Evolutionary conservation across 352 stramenopile species (phyloP).

Genomic region (Globisporangium yorkense): DNA sequence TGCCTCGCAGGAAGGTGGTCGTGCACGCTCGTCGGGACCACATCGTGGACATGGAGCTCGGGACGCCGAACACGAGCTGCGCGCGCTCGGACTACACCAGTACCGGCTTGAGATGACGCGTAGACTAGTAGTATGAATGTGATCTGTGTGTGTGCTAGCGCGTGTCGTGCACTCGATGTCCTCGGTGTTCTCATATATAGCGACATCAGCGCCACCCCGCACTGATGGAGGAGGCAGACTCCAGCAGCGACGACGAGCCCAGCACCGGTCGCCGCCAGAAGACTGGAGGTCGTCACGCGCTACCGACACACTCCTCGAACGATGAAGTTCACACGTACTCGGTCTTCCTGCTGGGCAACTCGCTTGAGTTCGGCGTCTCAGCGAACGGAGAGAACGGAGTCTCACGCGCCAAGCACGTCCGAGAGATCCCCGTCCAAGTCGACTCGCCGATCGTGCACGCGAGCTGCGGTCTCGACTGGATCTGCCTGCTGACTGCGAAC

Average conservation of each 20-base stretch:
- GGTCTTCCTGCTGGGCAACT: slow-evolving; percentile 43
- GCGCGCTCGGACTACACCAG: slow-evolving; percentile 1
- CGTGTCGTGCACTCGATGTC: too few species aligned
- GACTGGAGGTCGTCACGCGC: background rate
- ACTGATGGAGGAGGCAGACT: background rate
- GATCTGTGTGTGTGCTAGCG: background rate
- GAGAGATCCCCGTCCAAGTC: slow-evolving; percentile 36
- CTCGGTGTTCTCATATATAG: too few species aligned
- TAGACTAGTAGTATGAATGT: background rate
- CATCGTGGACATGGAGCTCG: slow-evolving; percentile 3
- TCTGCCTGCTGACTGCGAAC: slow-evolving; percentile 38
- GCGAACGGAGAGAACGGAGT: background rate
- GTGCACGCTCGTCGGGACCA: slow-evolving; percentile 1
- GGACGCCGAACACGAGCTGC: background rate
- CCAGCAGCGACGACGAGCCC: too few species aligned
- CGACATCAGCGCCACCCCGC: background rate
- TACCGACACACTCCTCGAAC: background rate
- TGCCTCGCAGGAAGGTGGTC: slow-evolving; percentile 4
- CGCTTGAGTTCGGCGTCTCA: slow-evolving; percentile 15
- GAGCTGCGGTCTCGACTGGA: slow-evolving; percentile 44
- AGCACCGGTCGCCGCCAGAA: too few species aligned
- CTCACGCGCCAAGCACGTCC: slow-evolving; percentile 7
- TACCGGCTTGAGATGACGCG: background rate
- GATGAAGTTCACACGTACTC: slow-evolving; percentile 31
- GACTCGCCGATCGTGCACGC: slow-evolving; percentile 38